phyloP scores from a whole-genome alignment of 2,329 filamentous ascomycete genomes.

The Erysiphe neolycopersici region DNA sequence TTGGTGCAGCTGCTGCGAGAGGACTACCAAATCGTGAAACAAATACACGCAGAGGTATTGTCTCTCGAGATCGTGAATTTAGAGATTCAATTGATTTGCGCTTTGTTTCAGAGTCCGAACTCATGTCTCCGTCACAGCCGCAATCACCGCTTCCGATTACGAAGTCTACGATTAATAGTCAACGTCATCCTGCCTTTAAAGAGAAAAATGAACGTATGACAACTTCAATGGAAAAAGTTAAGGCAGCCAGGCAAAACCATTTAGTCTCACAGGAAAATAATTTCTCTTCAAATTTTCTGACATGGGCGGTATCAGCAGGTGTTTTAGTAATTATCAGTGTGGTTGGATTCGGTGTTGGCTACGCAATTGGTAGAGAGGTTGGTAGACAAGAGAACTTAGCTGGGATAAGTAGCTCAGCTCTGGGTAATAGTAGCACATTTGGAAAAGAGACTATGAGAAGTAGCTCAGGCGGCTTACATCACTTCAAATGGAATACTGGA shows the following conservation, averaged over 20 bases:
- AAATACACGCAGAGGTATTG: slow-evolving; percentile 4
- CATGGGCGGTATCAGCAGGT: slow-evolving; percentile 37
- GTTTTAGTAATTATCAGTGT: slow-evolving; percentile 41
- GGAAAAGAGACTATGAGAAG: slow-evolving; percentile 8
- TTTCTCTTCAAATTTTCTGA: slow-evolving; percentile 32
- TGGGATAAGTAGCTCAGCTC: slow-evolving; percentile 6
- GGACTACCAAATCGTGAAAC: slow-evolving; percentile 38
- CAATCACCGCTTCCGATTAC: slow-evolving; percentile 8
- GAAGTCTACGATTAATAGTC: slow-evolving; percentile 7
- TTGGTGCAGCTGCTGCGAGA: slow-evolving; percentile 70
- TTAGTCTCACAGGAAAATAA: slow-evolving; percentile 16
- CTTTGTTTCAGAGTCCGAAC: slow-evolving; percentile 32
- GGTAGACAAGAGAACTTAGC: slow-evolving; percentile 27
- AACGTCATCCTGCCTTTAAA: slow-evolving; percentile 5
- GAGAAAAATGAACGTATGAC: slow-evolving; percentile 25
- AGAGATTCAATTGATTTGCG: slow-evolving; percentile 23
- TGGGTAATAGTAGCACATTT: slow-evolving; percentile 6
- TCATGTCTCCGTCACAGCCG: slow-evolving; percentile 17
- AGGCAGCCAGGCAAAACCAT: slow-evolving; percentile 25
- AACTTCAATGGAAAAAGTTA: slow-evolving; percentile 5
- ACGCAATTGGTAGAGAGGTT: slow-evolving; percentile 39
- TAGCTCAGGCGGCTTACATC: slow-evolving; percentile 7
- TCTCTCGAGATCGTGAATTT: not conserved
- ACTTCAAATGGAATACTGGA: slow-evolving; percentile 11
- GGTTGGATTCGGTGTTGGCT: slow-evolving; percentile 41